Conservation (phyloP, 164 flowering plant genomes). For the Vitis labrusca region DNA sequence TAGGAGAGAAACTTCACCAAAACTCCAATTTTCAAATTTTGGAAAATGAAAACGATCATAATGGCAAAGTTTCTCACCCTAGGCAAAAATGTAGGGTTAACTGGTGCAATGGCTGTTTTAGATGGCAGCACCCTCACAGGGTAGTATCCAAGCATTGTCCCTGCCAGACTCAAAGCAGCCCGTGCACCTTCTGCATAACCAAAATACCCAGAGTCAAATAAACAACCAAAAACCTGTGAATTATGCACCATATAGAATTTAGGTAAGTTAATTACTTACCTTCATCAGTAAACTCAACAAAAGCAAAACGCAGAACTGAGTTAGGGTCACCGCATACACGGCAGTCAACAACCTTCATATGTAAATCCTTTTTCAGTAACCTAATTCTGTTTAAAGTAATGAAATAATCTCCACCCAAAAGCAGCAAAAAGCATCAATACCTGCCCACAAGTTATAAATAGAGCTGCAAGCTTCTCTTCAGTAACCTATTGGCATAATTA, state of each 20-base stretch:
- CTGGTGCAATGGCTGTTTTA: slow-evolving; percentile 91
- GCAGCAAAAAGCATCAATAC: slow-evolving; percentile 22
- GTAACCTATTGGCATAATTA: slow-evolving; percentile 29
- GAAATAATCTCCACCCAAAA: not conserved
- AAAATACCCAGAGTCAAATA: slow-evolving; percentile 2
- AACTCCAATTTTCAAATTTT: not conserved
- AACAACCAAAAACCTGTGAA: not conserved
- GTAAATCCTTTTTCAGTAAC: not conserved
- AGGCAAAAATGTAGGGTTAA: slow-evolving; percentile 80
- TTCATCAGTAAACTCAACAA: slow-evolving; percentile 77
- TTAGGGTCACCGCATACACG: slow-evolving; percentile 81
- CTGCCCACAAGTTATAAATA: slow-evolving; percentile 71
- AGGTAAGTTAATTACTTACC: slow-evolving; percentile 32
- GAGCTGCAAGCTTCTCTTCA: slow-evolving; percentile 78
- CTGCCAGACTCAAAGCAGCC: slow-evolving; percentile 66
- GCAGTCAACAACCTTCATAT: slow-evolving; percentile 70
- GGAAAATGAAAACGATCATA: not conserved
- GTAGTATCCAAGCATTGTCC: slow-evolving; percentile 81
- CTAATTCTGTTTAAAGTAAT: not conserved
- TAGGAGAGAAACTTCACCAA: slow-evolving; percentile 4
- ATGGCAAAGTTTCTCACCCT: slow-evolving; percentile 42
- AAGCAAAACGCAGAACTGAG: slow-evolving; percentile 80
- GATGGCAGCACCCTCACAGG: slow-evolving; percentile 82
- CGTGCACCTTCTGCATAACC: slow-evolving; percentile 62
- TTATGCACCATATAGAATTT: not conserved